A percentile compares a stretch with the other conserved stretches of the same genome.
Conservation (phyloP, 768 basidiomycete genomes). For the Polyporus arcularius region DNA sequence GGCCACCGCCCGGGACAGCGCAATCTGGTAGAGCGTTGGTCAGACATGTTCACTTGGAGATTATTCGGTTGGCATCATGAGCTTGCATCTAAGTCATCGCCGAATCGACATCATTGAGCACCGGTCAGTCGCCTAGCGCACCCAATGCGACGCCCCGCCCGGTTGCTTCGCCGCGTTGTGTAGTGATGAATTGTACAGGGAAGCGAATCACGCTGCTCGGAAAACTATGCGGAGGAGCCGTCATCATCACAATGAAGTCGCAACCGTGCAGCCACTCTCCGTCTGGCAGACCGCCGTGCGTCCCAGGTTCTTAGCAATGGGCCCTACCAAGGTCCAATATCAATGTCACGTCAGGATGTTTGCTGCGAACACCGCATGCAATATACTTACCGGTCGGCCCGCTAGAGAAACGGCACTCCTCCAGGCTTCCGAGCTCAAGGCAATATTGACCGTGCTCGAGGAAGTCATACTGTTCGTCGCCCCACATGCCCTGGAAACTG, state of each 20-base stretch:
- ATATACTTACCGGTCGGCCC: constrained; percentile 30
- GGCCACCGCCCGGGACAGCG: too few relatives aligned
- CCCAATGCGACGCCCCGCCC: too few relatives aligned
- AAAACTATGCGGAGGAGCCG: not conserved
- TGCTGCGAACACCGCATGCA: not conserved
- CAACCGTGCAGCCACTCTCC: constrained; percentile 23
- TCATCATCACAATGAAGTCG: constrained; percentile 18
- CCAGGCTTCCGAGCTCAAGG: constrained; percentile 9
- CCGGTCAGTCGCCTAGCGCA: too few relatives aligned
- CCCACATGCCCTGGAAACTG: constrained; percentile 28
- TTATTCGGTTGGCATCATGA: too few relatives aligned
- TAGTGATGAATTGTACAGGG: too few relatives aligned
- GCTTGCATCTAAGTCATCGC: too few relatives aligned
- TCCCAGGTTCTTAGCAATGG: constrained; percentile 28
- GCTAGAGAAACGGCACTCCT: constrained; percentile 24
- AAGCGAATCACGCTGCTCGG: too few relatives aligned
- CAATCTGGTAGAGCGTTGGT: too few relatives aligned
- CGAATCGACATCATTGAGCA: too few relatives aligned
- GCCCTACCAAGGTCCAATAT: constrained; percentile 20
- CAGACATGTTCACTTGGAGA: too few relatives aligned
- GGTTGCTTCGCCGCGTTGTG: too few relatives aligned
- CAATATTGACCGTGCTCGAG: constrained; percentile 29
- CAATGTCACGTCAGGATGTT: not conserved
- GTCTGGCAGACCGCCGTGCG: constrained; percentile 26
- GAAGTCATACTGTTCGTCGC: constrained; percentile 29